A percentile compares a stretch with the other conserved stretches of the same genome.
These are phyloP conservation scores for Umbelopsis isabellina DNA, from an alignment of 192 early-diverging fungal species.

Conservation along the genomic window DNA sequence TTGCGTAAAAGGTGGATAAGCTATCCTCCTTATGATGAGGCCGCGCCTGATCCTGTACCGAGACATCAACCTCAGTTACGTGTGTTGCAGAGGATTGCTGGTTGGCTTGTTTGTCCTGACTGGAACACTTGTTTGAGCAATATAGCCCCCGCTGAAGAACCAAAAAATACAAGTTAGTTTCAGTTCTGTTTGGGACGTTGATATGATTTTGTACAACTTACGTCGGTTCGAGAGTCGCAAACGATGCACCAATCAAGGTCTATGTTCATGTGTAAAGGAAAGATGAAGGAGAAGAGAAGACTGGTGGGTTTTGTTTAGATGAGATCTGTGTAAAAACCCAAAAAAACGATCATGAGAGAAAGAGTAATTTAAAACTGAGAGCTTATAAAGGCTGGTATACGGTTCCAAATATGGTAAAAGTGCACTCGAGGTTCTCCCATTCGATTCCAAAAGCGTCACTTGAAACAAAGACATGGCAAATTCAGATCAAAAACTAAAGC, in stretches of 20 bases:
- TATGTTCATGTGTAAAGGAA: constrained; percentile 5
- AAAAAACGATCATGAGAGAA: neutral
- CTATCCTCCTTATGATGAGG: constrained; percentile 2
- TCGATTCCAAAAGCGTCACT: too few species aligned
- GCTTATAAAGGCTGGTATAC: too few species aligned
- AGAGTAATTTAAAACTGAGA: too few species aligned
- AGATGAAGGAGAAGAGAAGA: neutral
- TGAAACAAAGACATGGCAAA: too few species aligned
- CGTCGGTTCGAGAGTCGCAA: constrained; percentile 14
- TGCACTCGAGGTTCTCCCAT: too few species aligned
- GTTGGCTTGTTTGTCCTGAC: constrained; percentile 13
- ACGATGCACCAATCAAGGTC: constrained; percentile 17
- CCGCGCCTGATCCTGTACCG: neutral
- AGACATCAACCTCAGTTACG: neutral
- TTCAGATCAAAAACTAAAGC: too few species aligned
- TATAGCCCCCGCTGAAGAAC: constrained; percentile 4
- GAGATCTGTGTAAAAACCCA: neutral
- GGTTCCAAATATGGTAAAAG: too few species aligned
- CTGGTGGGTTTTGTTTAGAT: neutral
- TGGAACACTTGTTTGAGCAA: constrained; percentile 22
- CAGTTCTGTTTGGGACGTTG: neutral
- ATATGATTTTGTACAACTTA: neutral
- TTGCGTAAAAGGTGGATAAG: constrained; percentile 8
- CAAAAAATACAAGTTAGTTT: neutral
- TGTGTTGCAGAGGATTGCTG: neutral